These are phyloP conservation scores for Rhizopogon salebrosus DNA, from an alignment of 768 basidiomycete species.

Conservation along the genomic window DNA sequence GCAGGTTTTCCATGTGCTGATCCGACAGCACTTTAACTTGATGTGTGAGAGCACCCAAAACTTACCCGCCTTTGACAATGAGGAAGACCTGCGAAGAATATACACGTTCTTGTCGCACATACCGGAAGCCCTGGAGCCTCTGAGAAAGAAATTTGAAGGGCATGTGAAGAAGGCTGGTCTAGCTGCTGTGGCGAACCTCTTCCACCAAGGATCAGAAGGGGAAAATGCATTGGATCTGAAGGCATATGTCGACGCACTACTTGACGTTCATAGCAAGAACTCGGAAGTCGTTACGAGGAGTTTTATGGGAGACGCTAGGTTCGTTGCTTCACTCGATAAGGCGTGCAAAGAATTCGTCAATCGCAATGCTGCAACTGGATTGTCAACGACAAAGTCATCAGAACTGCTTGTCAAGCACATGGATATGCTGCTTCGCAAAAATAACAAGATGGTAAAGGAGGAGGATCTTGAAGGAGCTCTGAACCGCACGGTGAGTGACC, in stretches of 20 bases:
- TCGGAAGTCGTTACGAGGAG: constrained; percentile 80
- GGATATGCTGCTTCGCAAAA: constrained; percentile 85
- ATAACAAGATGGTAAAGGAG: constrained; percentile 91
- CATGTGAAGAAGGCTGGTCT: constrained; percentile 91
- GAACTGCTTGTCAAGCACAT: constrained; percentile 90
- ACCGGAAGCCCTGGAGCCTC: constrained; percentile 84
- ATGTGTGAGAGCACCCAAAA: constrained; percentile 94
- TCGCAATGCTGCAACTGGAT: constrained; percentile 81
- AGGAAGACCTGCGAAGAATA: constrained; percentile 93
- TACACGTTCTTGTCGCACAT: constrained; percentile 87
- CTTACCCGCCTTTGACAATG: constrained; percentile 87
- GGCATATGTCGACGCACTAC: constrained; percentile 85
- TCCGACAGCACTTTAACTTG: constrained; percentile 73
- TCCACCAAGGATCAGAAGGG: constrained; percentile 45
- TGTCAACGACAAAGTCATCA: constrained; percentile 80
- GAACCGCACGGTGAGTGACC: constrained; percentile 71
- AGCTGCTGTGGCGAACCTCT: constrained; percentile 69
- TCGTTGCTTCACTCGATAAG: constrained; percentile 89
- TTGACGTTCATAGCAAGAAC: constrained; percentile 90
- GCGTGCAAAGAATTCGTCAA: constrained; percentile 96
- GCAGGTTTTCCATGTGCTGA: constrained; percentile 76
- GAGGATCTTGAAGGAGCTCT: constrained; percentile 84
- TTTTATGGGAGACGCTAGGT: constrained; percentile 89
- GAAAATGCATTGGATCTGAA: constrained; percentile 79
- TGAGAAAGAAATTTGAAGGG: constrained; percentile 88